phyloP scores from a whole-genome alignment of 306 rosid genomes.

The Delonix regia region DNA sequence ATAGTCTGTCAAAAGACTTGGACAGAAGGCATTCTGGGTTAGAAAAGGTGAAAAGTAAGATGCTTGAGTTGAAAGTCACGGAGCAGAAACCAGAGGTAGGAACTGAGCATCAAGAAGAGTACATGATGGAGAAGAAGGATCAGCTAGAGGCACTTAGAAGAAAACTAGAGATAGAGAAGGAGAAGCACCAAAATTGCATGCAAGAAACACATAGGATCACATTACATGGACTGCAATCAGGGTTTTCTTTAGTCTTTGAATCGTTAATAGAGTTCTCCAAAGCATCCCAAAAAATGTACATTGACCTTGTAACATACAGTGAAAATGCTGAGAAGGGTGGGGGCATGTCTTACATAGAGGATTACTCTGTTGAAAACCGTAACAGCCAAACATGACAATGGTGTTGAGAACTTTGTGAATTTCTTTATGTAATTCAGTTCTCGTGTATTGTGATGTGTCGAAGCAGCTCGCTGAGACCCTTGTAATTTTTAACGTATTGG shows the following conservation, averaged over 20 bases:
- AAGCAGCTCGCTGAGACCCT: conserved; percentile 95
- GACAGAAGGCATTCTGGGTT: conserved; percentile 56
- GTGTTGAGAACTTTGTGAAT: conserved; percentile 24
- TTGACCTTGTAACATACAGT: conserved; percentile 58
- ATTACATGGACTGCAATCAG: conserved; percentile 74
- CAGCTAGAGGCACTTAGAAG: conserved; percentile 61
- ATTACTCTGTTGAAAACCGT: conserved; percentile 46
- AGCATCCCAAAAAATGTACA: conserved; percentile 78
- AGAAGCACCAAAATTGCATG: conserved; percentile 71
- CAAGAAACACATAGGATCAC: conserved; percentile 79
- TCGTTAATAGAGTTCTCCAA: conserved; percentile 74
- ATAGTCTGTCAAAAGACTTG: conserved; percentile 62
- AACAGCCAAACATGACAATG: conserved; percentile 33
- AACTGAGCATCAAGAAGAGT: conserved; percentile 48
- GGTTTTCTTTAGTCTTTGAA: conserved; percentile 80
- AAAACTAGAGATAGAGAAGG: conserved; percentile 76
- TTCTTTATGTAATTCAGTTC: conserved; percentile 52
- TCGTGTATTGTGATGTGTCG: conserved; percentile 49
- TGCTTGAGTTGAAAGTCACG: conserved; percentile 55
- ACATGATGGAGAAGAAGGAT: conserved; percentile 63
- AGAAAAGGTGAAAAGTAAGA: conserved; percentile 58
- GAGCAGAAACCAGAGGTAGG: conserved; percentile 53
- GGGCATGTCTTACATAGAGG: conserved; percentile 55
- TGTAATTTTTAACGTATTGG: conserved; percentile 31
- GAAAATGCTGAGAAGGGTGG: conserved; percentile 60